Percentiles rank a stretch among this genome's conserved stretches.
phyloP scores from a whole-genome alignment of 768 basidiomycete genomes.

The Termitomyces sp. region DNA sequence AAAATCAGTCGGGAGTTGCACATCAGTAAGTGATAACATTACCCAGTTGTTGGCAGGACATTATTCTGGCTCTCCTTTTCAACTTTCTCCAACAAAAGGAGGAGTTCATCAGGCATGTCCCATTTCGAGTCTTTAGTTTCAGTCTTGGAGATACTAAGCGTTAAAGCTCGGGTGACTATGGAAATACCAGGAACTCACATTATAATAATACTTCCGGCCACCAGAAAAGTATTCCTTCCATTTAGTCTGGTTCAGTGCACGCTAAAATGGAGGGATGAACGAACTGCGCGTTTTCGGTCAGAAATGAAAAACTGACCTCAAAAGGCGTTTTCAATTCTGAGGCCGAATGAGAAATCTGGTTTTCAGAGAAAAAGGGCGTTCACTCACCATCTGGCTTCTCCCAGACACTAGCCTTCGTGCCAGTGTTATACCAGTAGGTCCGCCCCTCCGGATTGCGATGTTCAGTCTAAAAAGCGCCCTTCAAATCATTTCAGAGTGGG shows the following conservation, averaged over 20 bases:
- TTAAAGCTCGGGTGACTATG: not conserved
- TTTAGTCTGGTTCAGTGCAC: conserved; percentile 81
- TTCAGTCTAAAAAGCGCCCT: conserved; percentile 56
- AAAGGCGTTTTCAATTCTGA: conserved; percentile 86
- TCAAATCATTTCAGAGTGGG: not conserved
- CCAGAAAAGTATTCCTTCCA: conserved; percentile 98
- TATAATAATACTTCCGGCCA: conserved; percentile 87
- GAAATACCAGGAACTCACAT: conserved; percentile 39
- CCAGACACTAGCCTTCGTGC: conserved; percentile 90
- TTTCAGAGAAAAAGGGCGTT: not conserved
- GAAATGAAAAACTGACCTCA: conserved; percentile 49
- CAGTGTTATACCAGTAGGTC: conserved; percentile 96
- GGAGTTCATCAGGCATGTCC: conserved; percentile 94
- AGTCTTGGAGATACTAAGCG: conserved; percentile 38
- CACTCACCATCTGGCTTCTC: conserved; percentile 89
- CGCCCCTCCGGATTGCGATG: conserved; percentile 94
- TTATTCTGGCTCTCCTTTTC: conserved; percentile 60
- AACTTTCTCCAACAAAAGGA: conserved; percentile 78
- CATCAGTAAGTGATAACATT: conserved; percentile 7
- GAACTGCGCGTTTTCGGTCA: conserved; percentile 5
- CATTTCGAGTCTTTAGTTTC: conserved; percentile 93
- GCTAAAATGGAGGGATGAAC: conserved; percentile 35
- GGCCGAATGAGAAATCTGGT: conserved; percentile 4
- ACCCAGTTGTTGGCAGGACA: conserved; percentile 28
- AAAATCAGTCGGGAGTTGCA: not conserved